phyloP scores from a whole-genome alignment of 139 green algal species.

The Chlamydomonas schloesseri region DNA sequence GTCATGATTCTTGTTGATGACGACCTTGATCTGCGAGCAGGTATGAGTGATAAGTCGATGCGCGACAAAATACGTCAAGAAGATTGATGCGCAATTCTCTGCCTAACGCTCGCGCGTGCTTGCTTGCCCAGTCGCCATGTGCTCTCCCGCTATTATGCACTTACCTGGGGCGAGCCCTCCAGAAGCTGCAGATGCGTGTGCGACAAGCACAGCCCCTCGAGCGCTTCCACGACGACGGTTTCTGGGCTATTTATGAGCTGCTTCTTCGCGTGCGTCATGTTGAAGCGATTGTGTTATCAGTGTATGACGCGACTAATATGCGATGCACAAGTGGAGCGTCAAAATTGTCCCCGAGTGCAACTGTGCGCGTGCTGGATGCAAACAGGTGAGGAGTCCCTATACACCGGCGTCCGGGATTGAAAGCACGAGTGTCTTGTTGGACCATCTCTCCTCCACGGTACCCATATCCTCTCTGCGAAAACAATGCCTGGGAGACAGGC shows the following conservation, averaged over 20 bases:
- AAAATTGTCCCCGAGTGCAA: too few species aligned
- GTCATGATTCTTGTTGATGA: slow-evolving; percentile 49
- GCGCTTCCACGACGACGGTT: slow-evolving; percentile 9
- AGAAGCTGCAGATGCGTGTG: slow-evolving; percentile 45
- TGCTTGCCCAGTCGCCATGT: neutral
- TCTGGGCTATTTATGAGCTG: slow-evolving; percentile 53
- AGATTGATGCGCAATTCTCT: neutral
- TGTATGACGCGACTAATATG: too few species aligned
- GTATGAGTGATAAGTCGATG: neutral
- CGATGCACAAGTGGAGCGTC: too few species aligned
- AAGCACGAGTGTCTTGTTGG: too few species aligned
- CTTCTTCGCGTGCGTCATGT: slow-evolving; percentile 43
- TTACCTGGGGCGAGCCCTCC: slow-evolving; percentile 52
- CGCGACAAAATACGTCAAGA: neutral
- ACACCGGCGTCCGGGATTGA: too few species aligned
- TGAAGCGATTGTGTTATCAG: too few species aligned
- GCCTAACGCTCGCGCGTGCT: neutral
- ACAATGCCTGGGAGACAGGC: too few species aligned
- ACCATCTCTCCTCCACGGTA: too few species aligned
- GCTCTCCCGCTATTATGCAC: neutral
- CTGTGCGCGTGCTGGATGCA: too few species aligned
- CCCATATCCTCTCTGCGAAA: too few species aligned
- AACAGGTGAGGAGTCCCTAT: too few species aligned
- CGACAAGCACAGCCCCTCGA: slow-evolving; percentile 34
- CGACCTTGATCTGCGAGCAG: slow-evolving; percentile 53